Evolutionary conservation across 768 basidiomycete species (phyloP), one percentile per base, ranked within the genome.

Genomic region (Stropharia rugosoannulata): DNA sequence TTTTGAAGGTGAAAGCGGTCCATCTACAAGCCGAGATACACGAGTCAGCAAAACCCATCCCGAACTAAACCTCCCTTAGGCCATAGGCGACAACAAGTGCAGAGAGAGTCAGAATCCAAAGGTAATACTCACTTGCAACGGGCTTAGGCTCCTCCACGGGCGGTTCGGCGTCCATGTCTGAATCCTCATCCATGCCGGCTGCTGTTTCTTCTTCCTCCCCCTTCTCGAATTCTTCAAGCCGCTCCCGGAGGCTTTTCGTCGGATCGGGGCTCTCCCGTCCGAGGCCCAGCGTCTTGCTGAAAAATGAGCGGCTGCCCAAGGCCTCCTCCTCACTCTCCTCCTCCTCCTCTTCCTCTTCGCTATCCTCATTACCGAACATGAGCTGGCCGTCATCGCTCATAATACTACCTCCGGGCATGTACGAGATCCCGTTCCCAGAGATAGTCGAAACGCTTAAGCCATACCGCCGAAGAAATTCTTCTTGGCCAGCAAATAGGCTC

Each of bases 321-420:
- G 65, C 55, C 25, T 69, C 71, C 29, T 71, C 72, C 51, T 84
- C 84, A 15, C 80, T 79, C 18, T 80, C 80, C 36, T 82, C 81
- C 1, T 85, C 84, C 29, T 86, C 29, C 16, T 80, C 80, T 35
- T 82, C 81, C 1, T 85, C 82, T 27, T 86, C 84, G 40, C 81
- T 80, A 18, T 86, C 85, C 43, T 88, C 83, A 35, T 80, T 73
- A 37, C 77, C 81, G 62, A 89, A 89, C 83, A 88, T 86, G 63
- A 87, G 69, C 16, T 73, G 69, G 11, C 79, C 78, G 37, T 62
- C 64, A 55, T 82, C 82, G 58, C 66, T 77, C 67, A 78, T 72
- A 63, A 84, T 80, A 49, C 76, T 77, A 18, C 75, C 72, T 35
- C 78, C 79, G 6, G 82, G 86, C 57, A 77, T 72, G 67, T 86